A percentile compares a stretch with the other conserved stretches of the same genome.
Conservation (phyloP, 352 stramenopile species). For the Thalassiosira allenii region DNA sequence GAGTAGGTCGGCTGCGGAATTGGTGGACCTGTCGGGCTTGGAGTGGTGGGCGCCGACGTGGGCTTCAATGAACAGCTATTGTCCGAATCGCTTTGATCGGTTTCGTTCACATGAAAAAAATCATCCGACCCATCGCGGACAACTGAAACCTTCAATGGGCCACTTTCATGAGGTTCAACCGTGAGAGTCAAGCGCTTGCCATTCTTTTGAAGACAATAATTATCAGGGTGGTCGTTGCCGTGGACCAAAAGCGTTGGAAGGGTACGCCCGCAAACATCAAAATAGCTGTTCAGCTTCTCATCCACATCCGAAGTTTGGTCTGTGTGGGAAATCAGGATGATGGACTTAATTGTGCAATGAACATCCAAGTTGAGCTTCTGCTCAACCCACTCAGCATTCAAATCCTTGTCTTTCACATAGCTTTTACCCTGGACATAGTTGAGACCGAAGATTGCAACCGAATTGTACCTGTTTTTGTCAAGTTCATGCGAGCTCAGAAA, state of each 20-base stretch:
- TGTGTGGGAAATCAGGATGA: neutral
- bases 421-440: neutral
- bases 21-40: too few relatives aligned
- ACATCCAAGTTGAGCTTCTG: neutral
- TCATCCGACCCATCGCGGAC: neutral
- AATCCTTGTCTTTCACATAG: conserved; percentile 1
- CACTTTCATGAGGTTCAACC: neutral
- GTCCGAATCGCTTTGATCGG: too few relatives aligned
- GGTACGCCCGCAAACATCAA: neutral
- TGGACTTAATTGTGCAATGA: neutral
- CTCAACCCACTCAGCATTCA: conserved; percentile 3
- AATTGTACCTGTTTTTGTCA: neutral
- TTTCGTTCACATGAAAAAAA: conserved; percentile 11
- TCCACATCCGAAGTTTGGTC: neutral
- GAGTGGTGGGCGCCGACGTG: too few relatives aligned
- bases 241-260: conserved; percentile 1
- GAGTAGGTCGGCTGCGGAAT: conserved; percentile 1
- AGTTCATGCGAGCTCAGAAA: too few relatives aligned
- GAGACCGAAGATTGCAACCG: neutral
- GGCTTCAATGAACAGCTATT: too few relatives aligned
- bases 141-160: conserved; percentile 3
- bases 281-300: neutral
- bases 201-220: neutral
- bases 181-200: neutral
- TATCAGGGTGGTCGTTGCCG: neutral